Evolutionary conservation across 2,329 filamentous ascomycete genomes (phyloP), one percentile per base, ranked within the genome.

Genomic region (Stachybotrys chartarum): DNA sequence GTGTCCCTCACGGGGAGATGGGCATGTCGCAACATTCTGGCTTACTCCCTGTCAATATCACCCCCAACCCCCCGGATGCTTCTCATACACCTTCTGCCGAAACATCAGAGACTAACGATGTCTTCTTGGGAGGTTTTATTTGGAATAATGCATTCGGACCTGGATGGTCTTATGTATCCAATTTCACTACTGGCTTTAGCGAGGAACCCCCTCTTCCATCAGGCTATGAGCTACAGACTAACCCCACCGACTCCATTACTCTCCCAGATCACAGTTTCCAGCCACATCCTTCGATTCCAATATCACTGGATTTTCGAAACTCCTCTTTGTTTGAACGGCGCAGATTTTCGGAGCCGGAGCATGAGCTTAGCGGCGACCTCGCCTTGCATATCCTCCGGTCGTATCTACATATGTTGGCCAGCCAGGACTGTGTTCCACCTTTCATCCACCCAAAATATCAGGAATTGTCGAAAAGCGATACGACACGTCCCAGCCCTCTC

Each of bases 371-470:
- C 11, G 53, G 53, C 16, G 46, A 54, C 18, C 53, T 54, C 39
- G 53, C 53, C 44, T 30, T 54, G 53, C 46, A 54, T 44, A 54
- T 50, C 42, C 45, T 54, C 1, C 53, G 46, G 16, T 50, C 46
- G 16, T 54, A 54, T 18, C 53, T 50, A n/a, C 17, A 50, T n/a
- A n/a, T 44, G 14, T 16, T 54, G 53, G 31, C 47, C 30, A 24
- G 50, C 12, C 31, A 24, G 45, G 45, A 54, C 32, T 50, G 16
- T 6, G 30, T 44, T 16, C 53, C 53, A 5, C 53, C 53, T 10
- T 54, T 54, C 18, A 50, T 54, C 45, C 53, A 54, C 42, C 46
- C 53, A 18, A 54, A 44, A 45, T 50, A 54, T 54, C 24, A 24
- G 5, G 30, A n/a, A 11, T 24, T 54, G 7, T 14, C n/a, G n/a